Base-by-base conservation (phyloP, 352 stramenopile species). In the Aphanomyces stellatus region DNA sequence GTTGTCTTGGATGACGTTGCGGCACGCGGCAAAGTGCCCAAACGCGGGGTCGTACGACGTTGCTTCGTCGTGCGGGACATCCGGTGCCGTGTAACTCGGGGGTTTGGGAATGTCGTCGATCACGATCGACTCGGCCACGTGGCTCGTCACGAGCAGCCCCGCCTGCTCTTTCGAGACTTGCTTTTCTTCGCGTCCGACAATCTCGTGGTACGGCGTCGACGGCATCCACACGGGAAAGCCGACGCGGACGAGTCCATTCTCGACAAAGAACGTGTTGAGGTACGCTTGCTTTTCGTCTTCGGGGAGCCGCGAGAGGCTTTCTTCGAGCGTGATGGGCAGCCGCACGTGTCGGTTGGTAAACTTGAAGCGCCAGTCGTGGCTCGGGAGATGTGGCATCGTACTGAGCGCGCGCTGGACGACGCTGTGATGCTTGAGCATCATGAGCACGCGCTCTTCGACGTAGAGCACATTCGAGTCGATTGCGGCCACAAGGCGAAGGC, bases 111-210 rank as follows among this genome's bases (percentile, higher is more conserved):
- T 30, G 11, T 22, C 30, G 11, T 57, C 49, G 4, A 30, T 33
- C 22, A 51, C 41, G 2, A 48, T 15, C 30, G 30, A 43, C 24
- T 67, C 60, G 43, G 37, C 4, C 22, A 28, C 24, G 15, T 51
- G 10, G 6, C 15, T 40, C 2, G 60, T 57, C 15, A 67, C n/a
- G 8, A 67, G 24, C 17, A 59, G 27, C 19, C 46, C 24, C 30
- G 57, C 60, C 49, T 67, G 60, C 17, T 67, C 37, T 8, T 59
- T 40, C 0, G 40, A 60, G 6, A n/a, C 17, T 41, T 60, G 30
- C 25, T 67, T 67, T 57, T 67, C 60, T 53, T 67, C 60, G 3
- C 40, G 60, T 1, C 60, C 60, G 22, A 67, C 60, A 57, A 67
- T 67, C 27, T 67, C 60, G 41, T 67, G 60, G 10, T 8, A n/a